phyloP scores from a whole-genome alignment of 2,329 filamentous ascomycete species.

The Cytospora schulzeri region DNA sequence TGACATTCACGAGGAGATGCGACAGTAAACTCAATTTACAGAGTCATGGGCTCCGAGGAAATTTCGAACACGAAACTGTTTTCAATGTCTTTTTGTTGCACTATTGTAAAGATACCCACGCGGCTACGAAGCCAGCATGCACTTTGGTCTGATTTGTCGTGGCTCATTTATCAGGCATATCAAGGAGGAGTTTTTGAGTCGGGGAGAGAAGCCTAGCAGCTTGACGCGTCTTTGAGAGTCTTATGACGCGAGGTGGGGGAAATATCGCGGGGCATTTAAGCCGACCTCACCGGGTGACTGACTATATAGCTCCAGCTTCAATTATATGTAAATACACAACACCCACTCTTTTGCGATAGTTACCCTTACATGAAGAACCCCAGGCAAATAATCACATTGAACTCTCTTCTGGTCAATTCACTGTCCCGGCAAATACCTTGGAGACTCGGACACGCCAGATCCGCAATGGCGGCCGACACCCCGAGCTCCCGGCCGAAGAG shows the following conservation, averaged over 20 bases:
- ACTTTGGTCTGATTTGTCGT: neutral
- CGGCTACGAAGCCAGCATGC: neutral
- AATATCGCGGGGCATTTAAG: slow-evolving; percentile 11
- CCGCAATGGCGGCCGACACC: slow-evolving; percentile 6
- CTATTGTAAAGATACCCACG: neutral
- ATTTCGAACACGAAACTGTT: neutral
- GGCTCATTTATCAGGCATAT: neutral
- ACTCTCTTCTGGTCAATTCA: neutral
- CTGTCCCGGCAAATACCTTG: neutral
- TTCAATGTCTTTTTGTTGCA: neutral
- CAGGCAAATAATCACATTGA: neutral
- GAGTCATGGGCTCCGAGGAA: neutral
- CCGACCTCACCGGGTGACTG: neutral
- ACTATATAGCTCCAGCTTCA: neutral
- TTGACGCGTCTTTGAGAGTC: slow-evolving; percentile 4
- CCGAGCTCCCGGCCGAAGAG: slow-evolving; percentile 11
- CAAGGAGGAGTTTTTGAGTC: neutral
- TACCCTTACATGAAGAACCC: neutral
- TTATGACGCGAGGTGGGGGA: slow-evolving; percentile 5
- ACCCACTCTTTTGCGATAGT: neutral
- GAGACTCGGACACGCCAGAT: neutral
- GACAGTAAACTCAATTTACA: neutral
- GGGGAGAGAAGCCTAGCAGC: neutral
- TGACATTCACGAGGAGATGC: neutral
- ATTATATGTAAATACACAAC: neutral